Conservation (phyloP, 768 basidiomycete species). For the Kwoniella heveanensis region DNA sequence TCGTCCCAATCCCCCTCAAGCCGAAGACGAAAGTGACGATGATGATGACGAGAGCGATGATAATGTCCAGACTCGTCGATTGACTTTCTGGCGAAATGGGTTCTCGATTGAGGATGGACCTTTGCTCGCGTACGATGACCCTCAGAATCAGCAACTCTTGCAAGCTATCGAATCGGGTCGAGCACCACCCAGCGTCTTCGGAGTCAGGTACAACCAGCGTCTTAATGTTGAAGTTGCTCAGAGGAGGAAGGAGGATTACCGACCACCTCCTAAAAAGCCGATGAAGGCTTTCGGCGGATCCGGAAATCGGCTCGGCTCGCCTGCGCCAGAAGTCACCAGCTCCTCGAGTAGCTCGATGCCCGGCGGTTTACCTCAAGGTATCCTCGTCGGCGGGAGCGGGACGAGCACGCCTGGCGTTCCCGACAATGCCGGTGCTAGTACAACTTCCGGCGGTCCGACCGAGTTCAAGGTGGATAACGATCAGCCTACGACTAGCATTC, state of each 20-base stretch:
- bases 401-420: constrained; percentile 13
- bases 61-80: constrained; percentile 67
- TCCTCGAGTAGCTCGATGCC: constrained; percentile 24
- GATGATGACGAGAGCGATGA: constrained; percentile 59
- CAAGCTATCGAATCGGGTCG: constrained; percentile 79
- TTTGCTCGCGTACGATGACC: constrained; percentile 79
- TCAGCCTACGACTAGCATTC: constrained; percentile 82
- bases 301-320: constrained; percentile 80
- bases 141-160: constrained; percentile 68
- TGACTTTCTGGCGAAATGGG: constrained; percentile 92
- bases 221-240: constrained; percentile 80
- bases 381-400: constrained; percentile 17
- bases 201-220: constrained; percentile 73
- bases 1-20: neutral
- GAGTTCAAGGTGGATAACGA: constrained; percentile 79
- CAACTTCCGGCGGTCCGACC: constrained; percentile 58
- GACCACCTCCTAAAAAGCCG: constrained; percentile 62
- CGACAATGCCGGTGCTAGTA: constrained; percentile 42
- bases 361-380: constrained; percentile 28
- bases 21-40: constrained; percentile 52
- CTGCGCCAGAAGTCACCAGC: constrained; percentile 61
- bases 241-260: constrained; percentile 71
- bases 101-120: constrained; percentile 89
- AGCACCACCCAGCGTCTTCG: constrained; percentile 72
- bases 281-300: constrained; percentile 66